phyloP scores from a whole-genome alignment of 345 rosid genomes.

The Melaleuca quinquenervia region DNA sequence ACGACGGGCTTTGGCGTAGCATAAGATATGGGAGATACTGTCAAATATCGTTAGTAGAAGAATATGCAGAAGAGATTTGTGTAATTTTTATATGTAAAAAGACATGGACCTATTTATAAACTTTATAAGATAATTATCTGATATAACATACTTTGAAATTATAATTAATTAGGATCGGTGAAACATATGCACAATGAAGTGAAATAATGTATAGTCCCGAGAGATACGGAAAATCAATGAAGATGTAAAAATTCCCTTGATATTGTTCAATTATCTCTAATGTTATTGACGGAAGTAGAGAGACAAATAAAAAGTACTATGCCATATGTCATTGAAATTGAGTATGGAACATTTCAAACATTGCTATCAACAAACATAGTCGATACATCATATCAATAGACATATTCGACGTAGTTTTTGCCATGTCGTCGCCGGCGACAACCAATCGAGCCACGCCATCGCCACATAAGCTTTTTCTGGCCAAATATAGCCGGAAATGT shows the following conservation, averaged over 20 bases:
- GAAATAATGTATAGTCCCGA: not conserved
- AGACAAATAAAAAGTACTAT: not conserved
- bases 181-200: not conserved
- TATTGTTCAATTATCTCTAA: not conserved
- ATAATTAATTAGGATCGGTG: accelerated
- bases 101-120: not conserved
- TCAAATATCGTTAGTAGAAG: not conserved
- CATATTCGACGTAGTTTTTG: no score
- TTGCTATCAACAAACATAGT: not conserved
- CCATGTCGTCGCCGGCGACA: no score
- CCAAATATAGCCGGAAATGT: no score
- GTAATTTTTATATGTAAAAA: not conserved
- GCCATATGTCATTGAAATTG: not conserved
- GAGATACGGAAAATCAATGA: not conserved
- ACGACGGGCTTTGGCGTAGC: not conserved
- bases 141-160: not conserved
- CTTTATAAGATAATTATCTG: not conserved
- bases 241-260: not conserved
- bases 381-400: not conserved
- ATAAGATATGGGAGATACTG: not conserved
- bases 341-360: not conserved
- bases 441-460: no score
- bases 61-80: not conserved
- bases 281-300: not conserved
- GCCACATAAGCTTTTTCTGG: no score